These are phyloP conservation scores for Leucosporidium yakuticum DNA, from an alignment of 768 basidiomycete species.

Conservation along the genomic window DNA sequence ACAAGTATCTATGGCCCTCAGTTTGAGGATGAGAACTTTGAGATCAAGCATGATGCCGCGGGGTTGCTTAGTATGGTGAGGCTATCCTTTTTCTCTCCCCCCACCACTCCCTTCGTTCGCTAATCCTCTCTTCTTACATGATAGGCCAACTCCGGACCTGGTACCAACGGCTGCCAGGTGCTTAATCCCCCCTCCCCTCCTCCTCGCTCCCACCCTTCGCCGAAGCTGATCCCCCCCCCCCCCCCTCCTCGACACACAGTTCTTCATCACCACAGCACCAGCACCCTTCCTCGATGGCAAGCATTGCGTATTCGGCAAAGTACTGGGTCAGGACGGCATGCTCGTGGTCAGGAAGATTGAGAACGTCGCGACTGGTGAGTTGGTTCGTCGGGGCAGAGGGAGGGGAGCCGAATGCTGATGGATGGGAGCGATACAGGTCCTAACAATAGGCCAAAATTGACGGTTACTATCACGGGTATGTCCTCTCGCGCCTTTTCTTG, in stretches of 20 bases:
- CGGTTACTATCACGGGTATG: slow-evolving; percentile 78
- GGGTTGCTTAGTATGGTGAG: slow-evolving; percentile 85
- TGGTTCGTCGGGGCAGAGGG: not conserved
- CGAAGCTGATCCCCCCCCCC: slow-evolving; percentile 5
- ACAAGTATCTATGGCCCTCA: slow-evolving; percentile 96
- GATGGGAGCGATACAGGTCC: slow-evolving; percentile 48
- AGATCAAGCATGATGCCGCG: slow-evolving; percentile 75
- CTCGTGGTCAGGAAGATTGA: slow-evolving; percentile 93
- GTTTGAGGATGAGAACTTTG: slow-evolving; percentile 93
- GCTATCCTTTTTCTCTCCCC: slow-evolving; percentile 24
- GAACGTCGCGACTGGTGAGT: slow-evolving; percentile 68
- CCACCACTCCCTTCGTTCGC: slow-evolving; percentile 14
- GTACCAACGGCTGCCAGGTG: slow-evolving; percentile 78
- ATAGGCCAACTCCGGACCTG: slow-evolving; percentile 89
- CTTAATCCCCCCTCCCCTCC: slow-evolving; percentile 48
- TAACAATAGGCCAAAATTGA: slow-evolving; percentile 82
- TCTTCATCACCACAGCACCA: slow-evolving; percentile 92
- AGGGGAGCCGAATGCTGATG: not conserved
- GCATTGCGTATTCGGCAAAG: slow-evolving; percentile 86
- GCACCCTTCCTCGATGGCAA: slow-evolving; percentile 91
- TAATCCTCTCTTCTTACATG: not conserved
- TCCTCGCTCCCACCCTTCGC: too few species aligned
- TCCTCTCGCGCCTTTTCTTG: slow-evolving; percentile 17
- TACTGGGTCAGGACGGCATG: slow-evolving; percentile 73
- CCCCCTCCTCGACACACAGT: slow-evolving; percentile 48